phyloP scores from a whole-genome alignment of 1,139 yeast species.

The Candida tropicalis region DNA sequence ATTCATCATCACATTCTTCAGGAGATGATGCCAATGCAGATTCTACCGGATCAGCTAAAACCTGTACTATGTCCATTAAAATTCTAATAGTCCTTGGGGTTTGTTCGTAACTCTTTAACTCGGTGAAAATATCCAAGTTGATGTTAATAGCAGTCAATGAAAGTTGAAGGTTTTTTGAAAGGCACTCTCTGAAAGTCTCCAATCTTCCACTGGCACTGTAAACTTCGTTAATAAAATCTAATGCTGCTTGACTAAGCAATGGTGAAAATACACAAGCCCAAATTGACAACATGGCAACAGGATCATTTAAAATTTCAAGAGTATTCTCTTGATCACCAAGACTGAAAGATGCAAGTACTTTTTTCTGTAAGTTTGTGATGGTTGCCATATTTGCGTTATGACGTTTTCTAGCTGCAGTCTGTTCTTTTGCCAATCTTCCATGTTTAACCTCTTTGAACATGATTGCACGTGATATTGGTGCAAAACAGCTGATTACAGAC shows the following conservation, averaged over 20 bases:
- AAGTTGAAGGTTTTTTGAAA: conserved; percentile 44
- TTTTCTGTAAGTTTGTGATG: conserved; percentile 25
- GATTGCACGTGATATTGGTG: conserved; percentile 45
- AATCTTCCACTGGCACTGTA: conserved; percentile 67
- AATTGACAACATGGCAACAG: conserved; percentile 48
- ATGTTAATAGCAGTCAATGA: conserved; percentile 52
- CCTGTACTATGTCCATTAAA: conserved; percentile 69
- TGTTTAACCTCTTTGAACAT: conserved; percentile 32
- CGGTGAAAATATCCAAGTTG: conserved; percentile 48
- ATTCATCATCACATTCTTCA: conserved; percentile 12
- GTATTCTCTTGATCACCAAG: conserved; percentile 48
- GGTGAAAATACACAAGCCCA: conserved; percentile 75
- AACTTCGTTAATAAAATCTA: conserved; percentile 73
- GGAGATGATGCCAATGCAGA: conserved; percentile 41
- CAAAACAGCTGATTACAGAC: conserved; percentile 44
- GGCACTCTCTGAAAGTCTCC: conserved; percentile 65
- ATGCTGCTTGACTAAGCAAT: conserved; percentile 63
- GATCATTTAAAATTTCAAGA: conserved; percentile 28
- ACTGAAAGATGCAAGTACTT: conserved; percentile 36
- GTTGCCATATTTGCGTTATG: conserved; percentile 36
- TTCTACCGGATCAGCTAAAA: conserved; percentile 65
- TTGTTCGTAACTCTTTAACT: conserved; percentile 63
- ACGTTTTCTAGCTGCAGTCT: conserved; percentile 27
- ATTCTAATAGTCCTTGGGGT: conserved; percentile 76
- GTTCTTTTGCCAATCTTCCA: conserved; percentile 21